phyloP scores from a whole-genome alignment of 192 early-diverging fungal genomes.

The Jimgerdemannia flammicorona region DNA sequence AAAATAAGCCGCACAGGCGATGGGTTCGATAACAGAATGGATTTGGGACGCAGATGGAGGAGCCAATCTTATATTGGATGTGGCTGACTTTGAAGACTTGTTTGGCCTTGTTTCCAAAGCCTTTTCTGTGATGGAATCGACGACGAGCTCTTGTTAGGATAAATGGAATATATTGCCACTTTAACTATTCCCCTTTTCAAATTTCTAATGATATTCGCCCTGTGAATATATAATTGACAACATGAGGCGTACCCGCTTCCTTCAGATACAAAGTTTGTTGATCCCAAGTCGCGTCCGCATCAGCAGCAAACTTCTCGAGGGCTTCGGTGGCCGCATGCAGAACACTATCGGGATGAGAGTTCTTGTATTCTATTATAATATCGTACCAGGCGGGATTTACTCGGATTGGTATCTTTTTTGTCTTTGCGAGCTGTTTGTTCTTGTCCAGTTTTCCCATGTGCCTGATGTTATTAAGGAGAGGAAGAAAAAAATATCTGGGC shows the following conservation, averaged over 20 bases:
- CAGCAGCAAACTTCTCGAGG: conserved; percentile 8
- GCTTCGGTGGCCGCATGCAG: neutral
- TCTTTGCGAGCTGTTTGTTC: neutral
- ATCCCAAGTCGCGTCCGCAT: conserved; percentile 19
- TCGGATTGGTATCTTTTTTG: neutral
- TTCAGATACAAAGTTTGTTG: conserved; percentile 26
- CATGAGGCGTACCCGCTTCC: conserved; percentile 16
- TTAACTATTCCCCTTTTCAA: neutral
- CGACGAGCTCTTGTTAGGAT: neutral
- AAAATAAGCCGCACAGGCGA: conserved; percentile 31
- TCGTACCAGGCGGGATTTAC: neutral
- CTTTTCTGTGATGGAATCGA: conserved; percentile 2
- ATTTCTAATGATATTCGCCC: neutral
- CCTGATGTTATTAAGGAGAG: no score
- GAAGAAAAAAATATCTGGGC: no score
- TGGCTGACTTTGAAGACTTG: neutral
- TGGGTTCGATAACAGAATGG: conserved; percentile 13
- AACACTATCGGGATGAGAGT: neutral
- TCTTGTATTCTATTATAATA: neutral
- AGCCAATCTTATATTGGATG: neutral
- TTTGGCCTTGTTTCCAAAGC: neutral
- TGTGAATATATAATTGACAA: neutral
- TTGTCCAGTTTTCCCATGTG: neutral
- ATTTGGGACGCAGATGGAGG: conserved; percentile 20
- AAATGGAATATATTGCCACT: neutral